These are phyloP conservation scores for Lotus japonicus DNA, from an alignment of 306 rosid genomes.

Conservation along the genomic window DNA sequence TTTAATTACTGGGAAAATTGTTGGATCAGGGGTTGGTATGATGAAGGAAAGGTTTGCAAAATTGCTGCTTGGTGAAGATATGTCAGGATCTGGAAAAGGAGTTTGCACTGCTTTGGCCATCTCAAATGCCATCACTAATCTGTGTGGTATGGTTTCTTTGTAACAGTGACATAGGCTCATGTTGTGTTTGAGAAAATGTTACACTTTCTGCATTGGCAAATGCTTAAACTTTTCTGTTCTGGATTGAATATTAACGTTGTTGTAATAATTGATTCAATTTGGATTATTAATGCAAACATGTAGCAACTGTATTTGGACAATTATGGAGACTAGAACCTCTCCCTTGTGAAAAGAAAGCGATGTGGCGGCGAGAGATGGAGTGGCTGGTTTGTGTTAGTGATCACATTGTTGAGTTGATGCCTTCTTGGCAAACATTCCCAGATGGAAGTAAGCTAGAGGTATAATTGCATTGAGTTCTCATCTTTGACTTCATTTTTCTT, in stretches of 20 bases:
- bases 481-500: background rate
- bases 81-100: conserved; percentile 97
- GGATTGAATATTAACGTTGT: background rate
- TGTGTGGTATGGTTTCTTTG: conserved; percentile 53
- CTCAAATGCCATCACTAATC: conserved; percentile 89
- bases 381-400: conserved; percentile 83
- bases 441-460: conserved; percentile 93
- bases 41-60: conserved; percentile 91
- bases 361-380: conserved; percentile 89
- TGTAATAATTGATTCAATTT: background rate
- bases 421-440: conserved; percentile 82
- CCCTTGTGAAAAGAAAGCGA: conserved; percentile 50
- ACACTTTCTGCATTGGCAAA: background rate
- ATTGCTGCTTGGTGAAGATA: conserved; percentile 87
- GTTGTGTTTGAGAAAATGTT: background rate
- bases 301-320: conserved; percentile 87
- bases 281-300: conserved; percentile 8
- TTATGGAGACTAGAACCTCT: conserved; percentile 88
- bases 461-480: background rate
- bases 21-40: conserved; percentile 50
- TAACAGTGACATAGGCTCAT: background rate
- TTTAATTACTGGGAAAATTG: background rate
- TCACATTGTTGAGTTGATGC: conserved; percentile 75
- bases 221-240: background rate
- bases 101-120: conserved; percentile 86